phyloP scores from a whole-genome alignment of 257 asterid genomes.

The Ehretia macrophylla region DNA sequence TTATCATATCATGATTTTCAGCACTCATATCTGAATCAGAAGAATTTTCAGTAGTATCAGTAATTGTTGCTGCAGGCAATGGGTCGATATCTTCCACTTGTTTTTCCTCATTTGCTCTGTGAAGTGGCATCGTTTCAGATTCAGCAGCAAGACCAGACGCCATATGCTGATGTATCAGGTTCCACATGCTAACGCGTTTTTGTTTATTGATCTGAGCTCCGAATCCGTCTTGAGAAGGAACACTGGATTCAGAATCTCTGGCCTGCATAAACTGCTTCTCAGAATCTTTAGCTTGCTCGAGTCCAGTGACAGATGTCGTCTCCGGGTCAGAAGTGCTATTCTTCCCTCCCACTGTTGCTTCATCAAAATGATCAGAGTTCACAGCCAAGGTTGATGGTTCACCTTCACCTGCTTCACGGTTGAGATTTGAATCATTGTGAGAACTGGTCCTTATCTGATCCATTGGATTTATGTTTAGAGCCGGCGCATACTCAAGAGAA shows the following conservation, averaged over 20 bases:
- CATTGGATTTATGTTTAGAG: conserved; percentile 9
- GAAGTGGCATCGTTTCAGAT: conserved; percentile 9
- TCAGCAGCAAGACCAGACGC: conserved; percentile 20
- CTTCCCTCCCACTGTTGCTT: conserved; percentile 11
- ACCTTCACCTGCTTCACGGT: conserved; percentile 6
- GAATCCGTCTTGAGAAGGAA: not conserved
- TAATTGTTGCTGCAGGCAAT: conserved; percentile 14
- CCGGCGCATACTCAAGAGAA: not conserved
- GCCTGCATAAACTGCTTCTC: conserved; percentile 10
- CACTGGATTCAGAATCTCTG: conserved; percentile 4
- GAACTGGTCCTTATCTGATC: conserved; percentile 9
- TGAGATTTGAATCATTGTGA: conserved; percentile 3
- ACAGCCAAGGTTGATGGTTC: conserved; percentile 14
- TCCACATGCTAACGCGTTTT: conserved; percentile 36
- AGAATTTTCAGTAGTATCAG: conserved; percentile 10
- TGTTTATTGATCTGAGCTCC: conserved; percentile 5
- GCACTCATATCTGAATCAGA: conserved; percentile 24
- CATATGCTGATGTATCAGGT: conserved; percentile 35
- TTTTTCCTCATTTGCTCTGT: conserved; percentile 15
- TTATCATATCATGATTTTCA: conserved; percentile 29
- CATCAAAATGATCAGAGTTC: conserved; percentile 22
- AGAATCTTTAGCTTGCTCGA: conserved; percentile 20
- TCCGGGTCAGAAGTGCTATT: conserved; percentile 24
- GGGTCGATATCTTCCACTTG: conserved; percentile 18
- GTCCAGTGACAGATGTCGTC: conserved; percentile 4